Evolutionary conservation across 257 asterid genomes (phyloP).

Genomic region (Solanum tacnaense): DNA sequence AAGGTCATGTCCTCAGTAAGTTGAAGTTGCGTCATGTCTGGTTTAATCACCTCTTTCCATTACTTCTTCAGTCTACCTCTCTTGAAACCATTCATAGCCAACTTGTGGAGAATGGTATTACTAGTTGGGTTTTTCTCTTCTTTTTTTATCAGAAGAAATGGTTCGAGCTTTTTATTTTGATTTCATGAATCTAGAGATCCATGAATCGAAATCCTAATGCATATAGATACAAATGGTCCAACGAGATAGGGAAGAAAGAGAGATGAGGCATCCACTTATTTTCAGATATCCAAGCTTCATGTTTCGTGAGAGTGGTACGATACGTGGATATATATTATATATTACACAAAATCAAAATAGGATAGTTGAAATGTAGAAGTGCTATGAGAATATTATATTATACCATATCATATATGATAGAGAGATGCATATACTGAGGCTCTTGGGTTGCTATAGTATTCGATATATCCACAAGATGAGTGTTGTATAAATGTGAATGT

Average conservation of each 20-base stretch:
- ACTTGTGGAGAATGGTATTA: background rate
- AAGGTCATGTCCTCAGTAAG: no score
- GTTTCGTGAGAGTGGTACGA: background rate
- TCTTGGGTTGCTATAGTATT: background rate
- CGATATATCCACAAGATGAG: background rate
- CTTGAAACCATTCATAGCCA: background rate
- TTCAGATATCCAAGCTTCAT: background rate
- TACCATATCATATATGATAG: background rate
- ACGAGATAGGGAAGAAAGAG: background rate
- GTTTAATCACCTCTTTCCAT: accelerated
- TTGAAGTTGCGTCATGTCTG: background rate
- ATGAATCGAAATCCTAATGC: background rate
- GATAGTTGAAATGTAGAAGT: background rate
- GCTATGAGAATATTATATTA: background rate
- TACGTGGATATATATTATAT: background rate
- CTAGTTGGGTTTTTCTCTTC: background rate
- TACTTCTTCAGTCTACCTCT: background rate
- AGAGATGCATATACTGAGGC: background rate
- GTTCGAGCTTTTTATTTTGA: background rate
- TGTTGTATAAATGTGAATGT: background rate
- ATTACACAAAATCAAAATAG: background rate
- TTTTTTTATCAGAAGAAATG: background rate
- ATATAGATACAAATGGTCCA: background rate
- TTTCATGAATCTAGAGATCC: background rate
- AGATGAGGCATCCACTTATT: background rate